Conservation (phyloP, 495 filamentous ascomycete genomes). For the Xylaria curta region DNA sequence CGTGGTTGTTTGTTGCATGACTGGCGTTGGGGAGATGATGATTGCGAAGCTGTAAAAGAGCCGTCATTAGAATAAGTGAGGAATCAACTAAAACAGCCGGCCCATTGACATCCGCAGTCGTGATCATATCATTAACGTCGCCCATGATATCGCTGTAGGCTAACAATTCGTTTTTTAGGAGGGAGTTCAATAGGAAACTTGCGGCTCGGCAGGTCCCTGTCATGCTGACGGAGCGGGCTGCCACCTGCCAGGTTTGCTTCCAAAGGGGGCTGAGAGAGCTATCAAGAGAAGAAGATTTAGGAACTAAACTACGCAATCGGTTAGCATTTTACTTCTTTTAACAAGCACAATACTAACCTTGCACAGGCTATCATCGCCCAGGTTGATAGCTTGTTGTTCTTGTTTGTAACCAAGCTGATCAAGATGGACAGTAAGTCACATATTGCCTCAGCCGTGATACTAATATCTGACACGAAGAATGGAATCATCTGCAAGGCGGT, state of each 20-base stretch:
- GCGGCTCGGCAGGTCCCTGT: constrained; percentile 77
- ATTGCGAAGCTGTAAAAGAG: constrained; percentile 63
- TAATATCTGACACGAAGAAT: constrained; percentile 62
- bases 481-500: constrained; percentile 81
- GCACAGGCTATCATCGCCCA: constrained; percentile 68
- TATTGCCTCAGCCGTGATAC: constrained; percentile 47
- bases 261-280: constrained; percentile 53
- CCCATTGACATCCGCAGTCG: constrained; percentile 78
- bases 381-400: constrained; percentile 46
- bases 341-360: constrained; percentile 50
- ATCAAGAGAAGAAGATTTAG: constrained; percentile 33
- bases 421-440: constrained; percentile 45
- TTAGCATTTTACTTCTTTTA: constrained; percentile 26
- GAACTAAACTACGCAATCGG: constrained; percentile 32
- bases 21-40: constrained; percentile 68
- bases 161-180: constrained; percentile 68
- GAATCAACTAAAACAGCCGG: constrained; percentile 82
- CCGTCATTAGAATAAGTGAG: constrained; percentile 74
- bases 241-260: constrained; percentile 77
- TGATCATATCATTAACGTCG: constrained; percentile 70
- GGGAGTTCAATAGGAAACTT: constrained; percentile 72
- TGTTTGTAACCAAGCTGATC: constrained; percentile 42
- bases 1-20: constrained; percentile 67
- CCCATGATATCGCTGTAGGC: constrained; percentile 67
- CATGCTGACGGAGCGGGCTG: constrained; percentile 72